phyloP scores from a whole-genome alignment of 805 yeast species.

The Saccharomycopsis oosterbeekiorum region DNA sequence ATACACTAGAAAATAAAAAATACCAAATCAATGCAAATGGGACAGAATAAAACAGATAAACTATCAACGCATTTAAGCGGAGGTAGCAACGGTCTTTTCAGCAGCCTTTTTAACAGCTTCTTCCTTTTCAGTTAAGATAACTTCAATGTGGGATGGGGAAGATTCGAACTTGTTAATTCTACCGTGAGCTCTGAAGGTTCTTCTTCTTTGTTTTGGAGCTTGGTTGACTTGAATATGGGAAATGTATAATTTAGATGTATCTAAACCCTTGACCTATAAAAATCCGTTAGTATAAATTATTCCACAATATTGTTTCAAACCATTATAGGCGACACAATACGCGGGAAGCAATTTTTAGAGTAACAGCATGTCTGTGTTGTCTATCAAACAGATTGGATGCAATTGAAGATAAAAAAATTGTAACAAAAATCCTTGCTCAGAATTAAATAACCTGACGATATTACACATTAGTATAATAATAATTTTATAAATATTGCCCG shows the following conservation, averaged over 20 bases:
- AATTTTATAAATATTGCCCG: too few relatives aligned
- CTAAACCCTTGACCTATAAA: slow-evolving; percentile 83
- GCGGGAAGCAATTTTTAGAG: slow-evolving; percentile 5
- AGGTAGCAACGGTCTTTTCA: slow-evolving; percentile 49
- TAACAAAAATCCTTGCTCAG: too few relatives aligned
- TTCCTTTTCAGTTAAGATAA: slow-evolving; percentile 89
- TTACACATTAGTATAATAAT: too few relatives aligned
- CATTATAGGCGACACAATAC: neutral
- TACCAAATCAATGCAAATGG: slow-evolving; percentile 1
- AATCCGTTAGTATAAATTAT: slow-evolving; percentile 11
- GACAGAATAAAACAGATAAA: neutral
- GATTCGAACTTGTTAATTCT: slow-evolving; percentile 99
- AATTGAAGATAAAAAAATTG: too few relatives aligned
- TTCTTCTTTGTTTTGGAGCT: slow-evolving; percentile 99
- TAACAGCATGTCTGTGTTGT: neutral
- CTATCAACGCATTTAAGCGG: slow-evolving; percentile 13
- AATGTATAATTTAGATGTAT: slow-evolving; percentile 84
- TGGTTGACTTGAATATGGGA: slow-evolving; percentile 99
- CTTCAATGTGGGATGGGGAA: slow-evolving; percentile 97
- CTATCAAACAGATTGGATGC: neutral
- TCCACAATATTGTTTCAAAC: neutral
- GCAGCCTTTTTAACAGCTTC: slow-evolving; percentile 90
- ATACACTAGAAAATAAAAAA: neutral
- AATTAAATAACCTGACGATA: too few relatives aligned
- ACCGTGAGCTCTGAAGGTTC: slow-evolving; percentile 99